Evolutionary conservation across 208 protist species (phyloP).

Genomic region (Leishmania guyanensis): DNA sequence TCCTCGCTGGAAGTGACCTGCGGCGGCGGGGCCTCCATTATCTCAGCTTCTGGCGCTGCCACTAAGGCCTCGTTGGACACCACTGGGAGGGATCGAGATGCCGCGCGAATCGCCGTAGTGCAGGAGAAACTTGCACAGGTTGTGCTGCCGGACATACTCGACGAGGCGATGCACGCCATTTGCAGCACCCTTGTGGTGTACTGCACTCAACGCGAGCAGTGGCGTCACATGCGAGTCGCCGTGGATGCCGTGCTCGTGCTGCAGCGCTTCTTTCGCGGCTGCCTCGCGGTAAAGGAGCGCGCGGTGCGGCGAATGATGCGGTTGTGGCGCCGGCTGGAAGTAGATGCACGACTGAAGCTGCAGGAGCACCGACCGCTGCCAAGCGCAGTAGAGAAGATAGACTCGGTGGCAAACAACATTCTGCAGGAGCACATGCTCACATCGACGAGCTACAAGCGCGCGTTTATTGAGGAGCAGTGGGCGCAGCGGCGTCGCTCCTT

Average conservation of each 20-base stretch:
- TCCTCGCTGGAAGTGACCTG: not conserved
- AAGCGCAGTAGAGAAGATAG: conserved; percentile 54
- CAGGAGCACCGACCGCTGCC: conserved; percentile 53
- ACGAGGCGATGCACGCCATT: conserved; percentile 21
- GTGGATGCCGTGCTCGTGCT: conserved; percentile 42
- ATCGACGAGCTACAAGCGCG: conserved; percentile 62
- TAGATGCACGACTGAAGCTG: conserved; percentile 61
- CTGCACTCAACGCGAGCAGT: conserved; percentile 22
- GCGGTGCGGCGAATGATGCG: conserved; percentile 67
- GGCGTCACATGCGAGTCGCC: conserved; percentile 24
- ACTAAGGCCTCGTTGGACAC: not conserved
- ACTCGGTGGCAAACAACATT: conserved; percentile 68
- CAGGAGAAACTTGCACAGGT: conserved; percentile 12
- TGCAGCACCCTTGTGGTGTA: conserved; percentile 32
- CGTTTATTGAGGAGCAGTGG: conserved; percentile 69
- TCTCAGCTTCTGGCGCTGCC: not conserved
- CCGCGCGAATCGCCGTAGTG: conserved; percentile 3
- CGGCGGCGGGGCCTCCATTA: not conserved
- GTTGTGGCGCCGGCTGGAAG: conserved; percentile 65
- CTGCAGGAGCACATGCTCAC: conserved; percentile 86
- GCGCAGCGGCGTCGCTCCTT: conserved; percentile 37
- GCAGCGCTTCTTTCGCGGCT: conserved; percentile 78
- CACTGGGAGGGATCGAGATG: not conserved
- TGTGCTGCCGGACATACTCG: conserved; percentile 20
- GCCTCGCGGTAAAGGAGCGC: conserved; percentile 51